These are phyloP conservation scores for Saitozyma podzolica DNA, from an alignment of 768 basidiomycete species.

Conservation along the genomic window DNA sequence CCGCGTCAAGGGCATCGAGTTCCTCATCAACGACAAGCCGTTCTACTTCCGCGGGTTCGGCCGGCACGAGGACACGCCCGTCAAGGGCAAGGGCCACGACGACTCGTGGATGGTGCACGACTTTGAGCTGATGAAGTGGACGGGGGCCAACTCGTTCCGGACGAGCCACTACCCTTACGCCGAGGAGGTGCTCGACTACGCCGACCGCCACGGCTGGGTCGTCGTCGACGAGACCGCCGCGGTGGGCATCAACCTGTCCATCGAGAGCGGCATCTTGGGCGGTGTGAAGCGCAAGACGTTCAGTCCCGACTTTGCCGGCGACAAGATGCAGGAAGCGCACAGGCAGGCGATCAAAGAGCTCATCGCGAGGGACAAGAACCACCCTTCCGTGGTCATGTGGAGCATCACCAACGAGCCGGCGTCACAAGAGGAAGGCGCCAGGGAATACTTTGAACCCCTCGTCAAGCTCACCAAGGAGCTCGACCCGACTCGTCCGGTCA, in stretches of 20 bases:
- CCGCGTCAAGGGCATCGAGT: slow-evolving; percentile 18
- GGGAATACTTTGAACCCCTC: slow-evolving; percentile 33
- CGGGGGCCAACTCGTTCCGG: slow-evolving; percentile 36
- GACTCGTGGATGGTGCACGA: slow-evolving; percentile 41
- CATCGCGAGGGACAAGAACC: slow-evolving; percentile 32
- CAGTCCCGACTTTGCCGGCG: slow-evolving; percentile 21
- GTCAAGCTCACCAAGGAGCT: slow-evolving; percentile 20
- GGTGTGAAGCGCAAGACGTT: slow-evolving; percentile 11
- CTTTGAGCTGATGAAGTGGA: slow-evolving; percentile 36
- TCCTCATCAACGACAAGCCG: slow-evolving; percentile 36
- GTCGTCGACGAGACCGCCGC: slow-evolving; percentile 36
- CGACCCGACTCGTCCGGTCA: slow-evolving; percentile 32
- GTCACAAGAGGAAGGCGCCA: slow-evolving; percentile 22
- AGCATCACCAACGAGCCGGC: slow-evolving; percentile 37
- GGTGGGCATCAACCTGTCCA: slow-evolving; percentile 28
- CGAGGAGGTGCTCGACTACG: slow-evolving; percentile 37
- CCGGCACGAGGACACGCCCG: slow-evolving; percentile 31
- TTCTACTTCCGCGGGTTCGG: slow-evolving; percentile 37
- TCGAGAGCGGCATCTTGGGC: slow-evolving; percentile 26
- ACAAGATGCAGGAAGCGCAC: slow-evolving; percentile 22
- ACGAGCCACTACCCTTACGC: slow-evolving; percentile 40
- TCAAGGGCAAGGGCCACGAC: slow-evolving; percentile 38
- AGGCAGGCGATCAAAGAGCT: slow-evolving; percentile 26
- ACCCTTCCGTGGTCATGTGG: slow-evolving; percentile 40
- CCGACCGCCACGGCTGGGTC: slow-evolving; percentile 34